phyloP scores from a whole-genome alignment of 805 yeast genomes.

The Saccharomycopsis amapae region DNA sequence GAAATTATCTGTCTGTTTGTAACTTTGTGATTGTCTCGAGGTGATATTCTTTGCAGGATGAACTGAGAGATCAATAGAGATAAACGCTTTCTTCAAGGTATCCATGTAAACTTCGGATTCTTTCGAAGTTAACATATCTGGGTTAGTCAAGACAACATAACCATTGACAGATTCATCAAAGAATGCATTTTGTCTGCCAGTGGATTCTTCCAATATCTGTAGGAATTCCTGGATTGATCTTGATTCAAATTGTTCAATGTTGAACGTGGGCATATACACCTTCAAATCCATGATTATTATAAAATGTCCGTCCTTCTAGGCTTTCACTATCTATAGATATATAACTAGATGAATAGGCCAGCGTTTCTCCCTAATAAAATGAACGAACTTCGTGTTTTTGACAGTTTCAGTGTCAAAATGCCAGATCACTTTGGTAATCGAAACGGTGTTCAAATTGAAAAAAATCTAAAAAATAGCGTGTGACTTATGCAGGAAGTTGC shows the following conservation, averaged over 20 bases:
- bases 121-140: constrained; percentile 4
- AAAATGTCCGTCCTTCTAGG: background rate
- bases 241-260: constrained; percentile 15
- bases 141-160: constrained; percentile 17
- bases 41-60: constrained; percentile 19
- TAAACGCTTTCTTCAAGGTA: constrained; percentile 13
- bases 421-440: too few relatives aligned
- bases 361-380: too few relatives aligned
- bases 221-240: constrained; percentile 13
- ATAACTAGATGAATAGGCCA: background rate
- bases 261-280: constrained; percentile 20
- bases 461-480: background rate
- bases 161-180: constrained; percentile 21
- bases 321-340: background rate
- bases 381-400: too few relatives aligned
- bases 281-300: constrained; percentile 17
- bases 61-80: constrained; percentile 21
- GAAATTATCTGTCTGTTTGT: background rate
- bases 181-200: constrained; percentile 20
- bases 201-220: constrained; percentile 13
- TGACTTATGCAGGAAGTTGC: background rate
- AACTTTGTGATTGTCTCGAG: background rate
- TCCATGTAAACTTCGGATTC: constrained; percentile 14
- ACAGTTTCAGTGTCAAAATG: too few relatives aligned
- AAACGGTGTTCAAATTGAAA: background rate